A percentile compares a stretch with the other conserved stretches of the same genome.
Conservation (phyloP, 208 protist genomes). For the Leishmania braziliensis region DNA sequence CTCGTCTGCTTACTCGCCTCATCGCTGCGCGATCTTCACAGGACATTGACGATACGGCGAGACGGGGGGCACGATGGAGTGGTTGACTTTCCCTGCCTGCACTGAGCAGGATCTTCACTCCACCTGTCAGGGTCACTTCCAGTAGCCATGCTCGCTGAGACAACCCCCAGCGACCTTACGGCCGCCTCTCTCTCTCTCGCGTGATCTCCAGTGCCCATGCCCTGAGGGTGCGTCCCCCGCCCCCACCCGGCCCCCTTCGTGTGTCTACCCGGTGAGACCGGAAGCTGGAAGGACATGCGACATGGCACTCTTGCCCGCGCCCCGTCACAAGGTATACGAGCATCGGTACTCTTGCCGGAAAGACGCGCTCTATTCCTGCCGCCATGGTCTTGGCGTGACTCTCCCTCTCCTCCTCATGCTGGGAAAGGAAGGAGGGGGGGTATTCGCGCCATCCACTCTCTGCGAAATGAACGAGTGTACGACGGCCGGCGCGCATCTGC, state of each 20-base stretch:
- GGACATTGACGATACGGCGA: no score
- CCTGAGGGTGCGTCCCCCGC: neutral
- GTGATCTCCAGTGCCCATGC: neutral
- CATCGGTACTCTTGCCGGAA: neutral
- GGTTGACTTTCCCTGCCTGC: no score
- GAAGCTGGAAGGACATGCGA: neutral
- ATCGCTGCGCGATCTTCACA: no score
- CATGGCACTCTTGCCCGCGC: neutral
- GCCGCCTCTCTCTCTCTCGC: neutral
- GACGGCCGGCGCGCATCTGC: conserved; percentile 6
- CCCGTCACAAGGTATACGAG: neutral
- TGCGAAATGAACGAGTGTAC: neutral
- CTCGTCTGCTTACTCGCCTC: no score
- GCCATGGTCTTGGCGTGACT: neutral
- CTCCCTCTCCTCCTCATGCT: neutral
- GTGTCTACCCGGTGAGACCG: neutral
- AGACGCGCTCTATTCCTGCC: neutral
- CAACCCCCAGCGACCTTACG: no score
- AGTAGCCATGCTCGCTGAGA: no score
- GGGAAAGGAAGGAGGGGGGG: neutral
- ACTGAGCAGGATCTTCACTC: no score
- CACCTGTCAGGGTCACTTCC: no score
- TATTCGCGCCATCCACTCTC: neutral
- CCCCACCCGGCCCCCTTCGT: neutral
- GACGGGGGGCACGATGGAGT: no score